phyloP scores from a whole-genome alignment of 179 eudicot species.

The Drosera spatulata region DNA sequence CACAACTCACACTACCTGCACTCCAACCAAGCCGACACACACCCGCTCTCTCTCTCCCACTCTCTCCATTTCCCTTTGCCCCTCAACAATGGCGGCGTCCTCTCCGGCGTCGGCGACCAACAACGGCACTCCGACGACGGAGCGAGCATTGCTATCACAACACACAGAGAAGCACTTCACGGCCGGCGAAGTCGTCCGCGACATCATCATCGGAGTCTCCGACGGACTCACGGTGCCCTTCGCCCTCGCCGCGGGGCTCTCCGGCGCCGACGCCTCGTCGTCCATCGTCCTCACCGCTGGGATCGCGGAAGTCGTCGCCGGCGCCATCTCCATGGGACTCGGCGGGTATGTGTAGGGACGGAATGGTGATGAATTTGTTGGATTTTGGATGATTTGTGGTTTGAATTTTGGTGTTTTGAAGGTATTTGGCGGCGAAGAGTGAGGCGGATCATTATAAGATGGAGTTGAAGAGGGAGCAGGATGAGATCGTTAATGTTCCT shows the following conservation, averaged over 20 bases:
- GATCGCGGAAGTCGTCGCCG: constrained; percentile 92
- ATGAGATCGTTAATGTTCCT: constrained; percentile 74
- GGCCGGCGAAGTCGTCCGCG: constrained; percentile 85
- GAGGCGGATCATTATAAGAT: constrained; percentile 81
- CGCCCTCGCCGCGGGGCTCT: constrained; percentile 89
- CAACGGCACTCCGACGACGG: not conserved
- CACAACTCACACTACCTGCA: no score
- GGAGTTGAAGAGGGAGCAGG: constrained; percentile 69
- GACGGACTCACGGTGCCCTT: constrained; percentile 96
- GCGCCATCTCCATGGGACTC: constrained; percentile 97
- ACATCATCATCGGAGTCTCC: constrained; percentile 87
- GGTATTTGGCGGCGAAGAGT: constrained; percentile 90
- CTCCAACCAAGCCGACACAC: no score
- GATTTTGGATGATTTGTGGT: not conserved
- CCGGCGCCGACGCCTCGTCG: constrained; percentile 89
- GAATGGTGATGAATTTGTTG: not conserved
- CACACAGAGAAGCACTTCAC: constrained; percentile 95
- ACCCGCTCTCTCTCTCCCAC: no score
- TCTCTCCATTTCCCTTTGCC: no score
- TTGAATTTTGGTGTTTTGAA: constrained; percentile 8
- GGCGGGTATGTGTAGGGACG: constrained; percentile 46
- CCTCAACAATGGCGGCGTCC: no score
- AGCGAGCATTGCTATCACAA: not conserved
- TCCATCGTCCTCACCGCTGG: constrained; percentile 86
- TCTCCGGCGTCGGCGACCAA: no score